Evolutionary conservation across 106 monocot species (phyloP).

Genomic region (Gastrodia elata): DNA sequence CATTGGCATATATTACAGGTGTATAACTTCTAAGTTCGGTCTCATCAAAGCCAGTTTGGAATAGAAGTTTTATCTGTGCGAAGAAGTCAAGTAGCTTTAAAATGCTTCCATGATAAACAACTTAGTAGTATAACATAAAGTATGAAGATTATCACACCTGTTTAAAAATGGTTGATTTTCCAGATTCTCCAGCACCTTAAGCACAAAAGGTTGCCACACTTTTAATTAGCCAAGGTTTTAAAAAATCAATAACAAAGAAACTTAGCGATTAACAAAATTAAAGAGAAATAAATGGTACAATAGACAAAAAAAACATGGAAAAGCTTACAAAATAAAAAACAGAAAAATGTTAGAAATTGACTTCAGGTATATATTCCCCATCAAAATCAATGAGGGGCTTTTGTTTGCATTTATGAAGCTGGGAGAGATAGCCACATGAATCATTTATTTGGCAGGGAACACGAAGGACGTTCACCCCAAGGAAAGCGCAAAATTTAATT

Average conservation of each 20-base stretch:
- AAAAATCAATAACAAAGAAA: not conserved
- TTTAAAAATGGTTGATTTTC: constrained; percentile 99
- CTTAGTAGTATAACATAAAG: not conserved
- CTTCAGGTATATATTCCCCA: not conserved
- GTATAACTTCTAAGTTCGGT: constrained; percentile 80
- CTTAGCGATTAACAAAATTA: not conserved
- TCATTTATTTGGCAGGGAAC: not conserved
- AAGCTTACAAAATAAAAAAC: not conserved
- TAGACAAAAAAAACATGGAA: not conserved
- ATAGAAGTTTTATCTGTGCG: constrained; percentile 92
- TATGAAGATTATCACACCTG: constrained; percentile 38
- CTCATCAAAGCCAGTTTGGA: constrained; percentile 92
- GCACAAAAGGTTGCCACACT: constrained; percentile 5
- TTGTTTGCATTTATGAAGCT: not conserved
- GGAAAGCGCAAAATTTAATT: not conserved
- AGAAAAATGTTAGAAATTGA: not conserved
- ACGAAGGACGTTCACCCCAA: not conserved
- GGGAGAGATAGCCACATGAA: not conserved
- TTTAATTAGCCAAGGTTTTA: not conserved
- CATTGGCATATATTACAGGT: constrained; percentile 91
- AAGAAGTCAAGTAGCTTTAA: constrained; percentile 6
- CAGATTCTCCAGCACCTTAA: constrained; percentile 95
- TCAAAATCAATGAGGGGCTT: not conserved
- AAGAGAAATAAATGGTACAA: not conserved
- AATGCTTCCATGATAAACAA: constrained; percentile 4